phyloP scores from a whole-genome alignment of 768 basidiomycete species.

The Hebeloma cylindrosporum region DNA sequence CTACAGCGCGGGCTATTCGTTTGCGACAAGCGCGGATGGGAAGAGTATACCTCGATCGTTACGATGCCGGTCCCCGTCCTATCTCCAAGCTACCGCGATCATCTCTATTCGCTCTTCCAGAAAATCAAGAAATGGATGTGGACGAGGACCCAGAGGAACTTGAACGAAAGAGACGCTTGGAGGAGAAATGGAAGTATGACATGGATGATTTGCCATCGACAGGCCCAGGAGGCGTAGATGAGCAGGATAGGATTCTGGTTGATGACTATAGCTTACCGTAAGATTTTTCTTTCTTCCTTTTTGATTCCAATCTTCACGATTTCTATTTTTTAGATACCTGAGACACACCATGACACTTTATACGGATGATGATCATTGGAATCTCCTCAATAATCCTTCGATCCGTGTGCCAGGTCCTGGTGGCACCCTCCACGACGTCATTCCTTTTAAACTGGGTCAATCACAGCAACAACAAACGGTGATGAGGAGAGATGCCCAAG shows the following conservation, averaged over 20 bases:
- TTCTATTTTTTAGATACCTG: conserved; percentile 42
- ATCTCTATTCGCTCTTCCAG: conserved; percentile 28
- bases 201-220: conserved; percentile 53
- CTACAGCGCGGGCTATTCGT: conserved; percentile 52
- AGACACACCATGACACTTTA: conserved; percentile 56
- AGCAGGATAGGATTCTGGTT: conserved; percentile 65
- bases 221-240: conserved; percentile 62
- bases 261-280: conserved; percentile 68
- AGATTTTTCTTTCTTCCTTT: conserved; percentile 13
- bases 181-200: conserved; percentile 73
- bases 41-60: conserved; percentile 72
- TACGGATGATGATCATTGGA: conserved; percentile 52
- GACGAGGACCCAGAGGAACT: conserved; percentile 40
- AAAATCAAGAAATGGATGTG: conserved; percentile 33
- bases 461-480: no score
- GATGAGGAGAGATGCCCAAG: no score
- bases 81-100: conserved; percentile 25
- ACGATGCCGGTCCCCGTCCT: conserved; percentile 33
- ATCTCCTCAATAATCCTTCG: conserved; percentile 50
- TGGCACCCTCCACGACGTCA: no score
- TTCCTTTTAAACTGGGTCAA: no score
- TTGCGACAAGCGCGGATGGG: conserved; percentile 84
- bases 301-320: conserved; percentile 14
- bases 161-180: conserved; percentile 35
- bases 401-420: conserved; percentile 43